Base-by-base conservation (phyloP, 148 eudicot species). In the Silene latifolia region DNA sequence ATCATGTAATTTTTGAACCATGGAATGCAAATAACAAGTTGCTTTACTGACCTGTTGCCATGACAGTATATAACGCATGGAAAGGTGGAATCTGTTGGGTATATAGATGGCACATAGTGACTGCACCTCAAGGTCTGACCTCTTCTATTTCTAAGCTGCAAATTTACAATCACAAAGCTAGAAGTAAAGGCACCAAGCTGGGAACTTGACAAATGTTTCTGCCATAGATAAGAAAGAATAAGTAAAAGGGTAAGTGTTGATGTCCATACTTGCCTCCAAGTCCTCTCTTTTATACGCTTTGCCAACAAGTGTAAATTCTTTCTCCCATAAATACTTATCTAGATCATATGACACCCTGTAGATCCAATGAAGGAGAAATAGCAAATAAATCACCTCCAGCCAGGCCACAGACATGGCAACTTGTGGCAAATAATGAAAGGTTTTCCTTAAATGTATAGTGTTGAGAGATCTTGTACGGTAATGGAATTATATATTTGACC, bases 41-140 rank as follows among this genome's bases (percentile, higher is more conserved):
- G 19, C 57, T 57, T 35, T 47, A 61, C 21, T 25, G 57, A 90
- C 98, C 96, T 93, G 91, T 93, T 93, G 44, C 98, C 98, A 73
- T 93, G 98, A 84, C 98, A 93, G 84, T 93, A 93, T 48, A 93
- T 74, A 72, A 93, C 98, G 79, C 98, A 93, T 24, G 98, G 98
- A 80, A 93, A 88, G 75, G 89, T 81, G 14, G 84, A 78, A 80
- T 87, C 86, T 66, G 85, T 90, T 32, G 87, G 91, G 70, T 81
- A 79, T 47, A 84, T 80, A 61, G 90, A 84, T 63, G 98, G 98
- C 79, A 89, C 73, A 74, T 93, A 93, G 82, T 93, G 98, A 80
- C 93, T 93, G 80, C 98, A 93, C 80, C 62, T 89, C 87, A 93
- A 78, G 35, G 82, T 74, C 78, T 93, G 91, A 44, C 96, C 93